Percentiles rank a stretch among this genome's conserved stretches.
These are phyloP conservation scores for Petunia secreta DNA, from an alignment of 257 asterid genomes.

Conservation along the genomic window DNA sequence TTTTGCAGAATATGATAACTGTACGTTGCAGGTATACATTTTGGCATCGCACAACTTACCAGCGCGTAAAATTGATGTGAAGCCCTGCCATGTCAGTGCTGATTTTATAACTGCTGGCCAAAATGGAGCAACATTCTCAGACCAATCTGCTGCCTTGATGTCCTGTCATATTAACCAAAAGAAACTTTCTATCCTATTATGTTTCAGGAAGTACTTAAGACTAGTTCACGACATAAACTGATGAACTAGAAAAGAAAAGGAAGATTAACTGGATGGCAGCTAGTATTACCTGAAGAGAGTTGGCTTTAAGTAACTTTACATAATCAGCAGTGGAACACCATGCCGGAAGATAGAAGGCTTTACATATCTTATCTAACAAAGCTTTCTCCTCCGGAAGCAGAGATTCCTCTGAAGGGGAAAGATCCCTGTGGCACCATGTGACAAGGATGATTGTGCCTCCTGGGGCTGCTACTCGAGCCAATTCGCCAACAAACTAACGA, in stretches of 20 bases:
- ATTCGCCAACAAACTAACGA: constrained; percentile 79
- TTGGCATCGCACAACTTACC: constrained; percentile 47
- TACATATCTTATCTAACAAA: constrained; percentile 67
- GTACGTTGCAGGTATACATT: not conserved
- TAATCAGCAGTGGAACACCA: constrained; percentile 95
- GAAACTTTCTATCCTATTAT: not conserved
- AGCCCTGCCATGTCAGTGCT: constrained; percentile 89
- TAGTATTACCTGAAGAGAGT: constrained; percentile 64
- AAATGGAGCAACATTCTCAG: constrained; percentile 89
- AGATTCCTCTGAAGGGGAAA: constrained; percentile 69
- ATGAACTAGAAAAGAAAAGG: not conserved
- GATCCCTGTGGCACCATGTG: constrained; percentile 98
- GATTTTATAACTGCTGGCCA: constrained; percentile 96
- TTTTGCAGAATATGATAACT: not conserved
- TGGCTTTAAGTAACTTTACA: constrained; percentile 68
- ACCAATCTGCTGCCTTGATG: constrained; percentile 84
- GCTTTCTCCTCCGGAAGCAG: constrained; percentile 64
- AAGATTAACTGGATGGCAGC: not conserved
- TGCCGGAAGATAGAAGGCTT: constrained; percentile 81
- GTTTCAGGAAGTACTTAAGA: not conserved
- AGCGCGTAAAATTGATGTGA: constrained; percentile 70
- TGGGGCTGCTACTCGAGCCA: constrained; percentile 92
- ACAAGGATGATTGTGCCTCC: constrained; percentile 91
- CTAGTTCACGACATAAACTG: not conserved
- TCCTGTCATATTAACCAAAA: constrained; percentile 50